Evolutionary conservation across 441 rosid genomes (phyloP), one percentile per base, ranked within the genome.

Genomic region (Gossypium aridum): DNA sequence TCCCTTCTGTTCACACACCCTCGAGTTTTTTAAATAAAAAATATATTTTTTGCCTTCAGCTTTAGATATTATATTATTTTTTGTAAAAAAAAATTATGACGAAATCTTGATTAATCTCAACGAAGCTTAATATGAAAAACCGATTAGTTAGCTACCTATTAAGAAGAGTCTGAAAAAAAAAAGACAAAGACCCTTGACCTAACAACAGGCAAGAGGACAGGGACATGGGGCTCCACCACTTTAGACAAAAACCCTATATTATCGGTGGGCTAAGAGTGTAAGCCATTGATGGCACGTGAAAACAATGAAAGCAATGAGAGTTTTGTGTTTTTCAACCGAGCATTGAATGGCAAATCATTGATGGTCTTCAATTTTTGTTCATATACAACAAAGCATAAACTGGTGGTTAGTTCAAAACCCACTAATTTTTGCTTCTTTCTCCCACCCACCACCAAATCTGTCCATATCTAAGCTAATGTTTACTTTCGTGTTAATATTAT

Each of bases 131-230:
- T 49, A 57, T 28, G 49, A 54, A 16, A 34, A 69, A 73, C 73
- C 74, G 62, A 56, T 65, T 39, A 62, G 69, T 64, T 70, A 75
- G 39, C 37, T 3, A 66, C 57, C 68, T 71, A 19, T 16, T 12
- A 57, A 22, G 28, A 57, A 22, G 31, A 19, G 10, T 0, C 60
- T 0, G 31, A 20, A 3, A 20, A 20, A 47, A 23, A 37, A 12
- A n/a, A n/a, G 85, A 83, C 72, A 75, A 55, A 49, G 87, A 87
- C 85, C 19, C 74, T 19, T 23, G 23, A 59, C 63, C 31, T 22
- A 57, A 19, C 62, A 13, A 20, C 13, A 19, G 14, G 28, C 62
- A 57, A 57, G 28, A 57, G 28, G 62, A 57, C 31, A 1, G 63
- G 28, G 63, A 57, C 63, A 57, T 57, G 31, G n/a, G 63, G 63